These are phyloP conservation scores for Scheffersomyces ergatensis DNA, from an alignment of 805 yeast species.

Conservation along the genomic window DNA sequence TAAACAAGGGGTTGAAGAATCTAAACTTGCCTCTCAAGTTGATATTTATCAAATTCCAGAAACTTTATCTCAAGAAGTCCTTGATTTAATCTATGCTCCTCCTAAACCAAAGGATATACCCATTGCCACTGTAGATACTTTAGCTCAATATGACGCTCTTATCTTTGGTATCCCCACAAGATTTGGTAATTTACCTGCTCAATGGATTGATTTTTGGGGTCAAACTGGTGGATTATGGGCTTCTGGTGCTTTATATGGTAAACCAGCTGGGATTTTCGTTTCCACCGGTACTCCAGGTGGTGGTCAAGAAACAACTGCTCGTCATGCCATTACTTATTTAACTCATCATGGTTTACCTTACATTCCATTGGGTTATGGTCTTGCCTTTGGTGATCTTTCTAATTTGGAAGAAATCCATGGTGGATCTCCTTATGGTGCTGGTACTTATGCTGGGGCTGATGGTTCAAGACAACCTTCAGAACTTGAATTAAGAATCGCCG, in stretches of 20 bases:
- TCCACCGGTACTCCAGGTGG: constrained; percentile 75
- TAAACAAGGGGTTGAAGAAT: constrained; percentile 64
- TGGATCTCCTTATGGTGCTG: constrained; percentile 87
- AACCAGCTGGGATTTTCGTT: constrained; percentile 69
- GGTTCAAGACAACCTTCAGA: constrained; percentile 69
- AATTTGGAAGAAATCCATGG: constrained; percentile 71
- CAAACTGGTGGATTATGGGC: constrained; percentile 78
- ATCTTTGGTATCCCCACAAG: constrained; percentile 80
- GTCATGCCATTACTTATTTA: constrained; percentile 55
- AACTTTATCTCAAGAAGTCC: constrained; percentile 64
- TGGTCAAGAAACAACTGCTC: constrained; percentile 74
- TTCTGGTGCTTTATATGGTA: constrained; percentile 64
- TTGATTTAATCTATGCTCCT: constrained; percentile 65
- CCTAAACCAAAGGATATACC: constrained; percentile 55
- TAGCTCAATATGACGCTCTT: constrained; percentile 67
- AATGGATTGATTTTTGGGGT: constrained; percentile 75
- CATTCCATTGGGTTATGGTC: constrained; percentile 74
- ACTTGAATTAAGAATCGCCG: constrained; percentile 64
- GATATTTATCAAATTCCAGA: constrained; percentile 79
- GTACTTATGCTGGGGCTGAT: constrained; percentile 70
- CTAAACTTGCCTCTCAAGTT: constrained; percentile 59
- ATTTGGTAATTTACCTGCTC: constrained; percentile 73
- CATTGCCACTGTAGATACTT: constrained; percentile 53
- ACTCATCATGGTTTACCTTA: constrained; percentile 76
- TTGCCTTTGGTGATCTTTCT: constrained; percentile 53